phyloP scores from a whole-genome alignment of 2,329 filamentous ascomycete species.

The Xylariaceae sp. region DNA sequence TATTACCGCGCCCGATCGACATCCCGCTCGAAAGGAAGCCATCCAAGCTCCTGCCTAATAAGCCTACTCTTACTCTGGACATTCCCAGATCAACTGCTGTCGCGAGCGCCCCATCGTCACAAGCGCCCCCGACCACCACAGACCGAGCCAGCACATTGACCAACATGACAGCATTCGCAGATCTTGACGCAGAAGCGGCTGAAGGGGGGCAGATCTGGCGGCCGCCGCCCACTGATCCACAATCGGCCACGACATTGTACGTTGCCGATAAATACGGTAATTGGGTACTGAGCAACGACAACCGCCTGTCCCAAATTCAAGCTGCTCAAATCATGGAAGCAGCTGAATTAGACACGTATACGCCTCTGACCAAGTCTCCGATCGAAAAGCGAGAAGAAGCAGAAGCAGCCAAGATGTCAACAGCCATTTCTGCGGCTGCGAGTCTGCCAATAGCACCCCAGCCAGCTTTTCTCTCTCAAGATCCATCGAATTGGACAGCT shows the following conservation, averaged over 20 bases:
- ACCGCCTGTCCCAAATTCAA: conserved; percentile 23
- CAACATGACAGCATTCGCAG: conserved; percentile 31
- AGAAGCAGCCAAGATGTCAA: conserved; percentile 22
- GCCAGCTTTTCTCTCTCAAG: conserved; percentile 29
- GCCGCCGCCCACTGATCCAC: conserved; percentile 43
- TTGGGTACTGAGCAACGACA: conserved; percentile 46
- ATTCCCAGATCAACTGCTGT: conserved; percentile 27
- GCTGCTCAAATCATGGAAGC: conserved; percentile 16
- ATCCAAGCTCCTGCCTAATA: conserved; percentile 43
- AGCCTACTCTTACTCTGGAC: conserved; percentile 40
- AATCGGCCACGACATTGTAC: conserved; percentile 45
- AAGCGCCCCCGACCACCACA: conserved; percentile 41
- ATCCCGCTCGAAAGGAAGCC: conserved; percentile 29
- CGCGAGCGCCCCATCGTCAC: conserved; percentile 33
- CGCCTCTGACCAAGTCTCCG: conserved; percentile 29
- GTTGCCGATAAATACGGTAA: conserved; percentile 51
- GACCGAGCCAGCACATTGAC: conserved; percentile 43
- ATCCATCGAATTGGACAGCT: conserved; percentile 19
- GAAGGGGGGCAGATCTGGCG: conserved; percentile 46
- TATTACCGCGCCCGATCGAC: conserved; percentile 18
- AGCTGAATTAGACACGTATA: conserved; percentile 29
- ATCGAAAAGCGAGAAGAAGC: conserved; percentile 27
- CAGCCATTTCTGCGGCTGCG: conserved; percentile 21
- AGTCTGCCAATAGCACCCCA: conserved; percentile 25
- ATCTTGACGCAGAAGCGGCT: conserved; percentile 30